A percentile compares a stretch with the other conserved stretches of the same genome.
phyloP scores from a whole-genome alignment of 2,329 filamentous ascomycete species.

The Neofusicoccum ribis region DNA sequence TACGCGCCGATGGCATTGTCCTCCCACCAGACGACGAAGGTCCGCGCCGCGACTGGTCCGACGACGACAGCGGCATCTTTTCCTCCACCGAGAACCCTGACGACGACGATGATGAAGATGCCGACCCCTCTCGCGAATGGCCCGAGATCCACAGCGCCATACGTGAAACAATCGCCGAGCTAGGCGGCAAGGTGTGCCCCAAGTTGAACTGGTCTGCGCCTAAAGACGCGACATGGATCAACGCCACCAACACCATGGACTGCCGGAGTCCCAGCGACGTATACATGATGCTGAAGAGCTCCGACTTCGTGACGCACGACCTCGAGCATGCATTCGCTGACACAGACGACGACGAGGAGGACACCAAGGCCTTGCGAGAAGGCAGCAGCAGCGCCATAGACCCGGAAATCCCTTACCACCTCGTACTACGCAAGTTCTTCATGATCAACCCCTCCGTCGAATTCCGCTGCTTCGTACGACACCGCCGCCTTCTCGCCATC shows the following conservation, averaged over 20 bases:
- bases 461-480: constrained; percentile 92
- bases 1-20: constrained; percentile 89
- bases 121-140: constrained; percentile 63
- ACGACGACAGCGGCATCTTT: constrained; percentile 55
- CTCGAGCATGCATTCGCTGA: constrained; percentile 90
- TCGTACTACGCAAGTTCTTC: constrained; percentile 86
- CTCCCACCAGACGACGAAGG: constrained; percentile 69
- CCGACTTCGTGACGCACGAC: constrained; percentile 92
- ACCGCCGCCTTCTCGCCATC: constrained; percentile 76
- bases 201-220: constrained; percentile 98
- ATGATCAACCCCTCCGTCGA: constrained; percentile 87
- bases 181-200: constrained; percentile 83
- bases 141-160: constrained; percentile 75
- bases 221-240: constrained; percentile 93
- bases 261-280: constrained; percentile 87
- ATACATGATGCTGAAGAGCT: constrained; percentile 90
- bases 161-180: constrained; percentile 72
- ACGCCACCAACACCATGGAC: constrained; percentile 84
- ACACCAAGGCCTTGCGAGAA: constrained; percentile 33
- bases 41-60: constrained; percentile 39
- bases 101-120: constrained; percentile 58
- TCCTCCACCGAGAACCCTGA: constrained; percentile 46
- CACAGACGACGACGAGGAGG: constrained; percentile 42
- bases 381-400: too few relatives aligned
- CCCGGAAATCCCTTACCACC: constrained; percentile 66